Evolutionary conservation across 2,329 filamentous ascomycete genomes (phyloP), one percentile per base, ranked within the genome.

Genomic region (Aphanocladium album): DNA sequence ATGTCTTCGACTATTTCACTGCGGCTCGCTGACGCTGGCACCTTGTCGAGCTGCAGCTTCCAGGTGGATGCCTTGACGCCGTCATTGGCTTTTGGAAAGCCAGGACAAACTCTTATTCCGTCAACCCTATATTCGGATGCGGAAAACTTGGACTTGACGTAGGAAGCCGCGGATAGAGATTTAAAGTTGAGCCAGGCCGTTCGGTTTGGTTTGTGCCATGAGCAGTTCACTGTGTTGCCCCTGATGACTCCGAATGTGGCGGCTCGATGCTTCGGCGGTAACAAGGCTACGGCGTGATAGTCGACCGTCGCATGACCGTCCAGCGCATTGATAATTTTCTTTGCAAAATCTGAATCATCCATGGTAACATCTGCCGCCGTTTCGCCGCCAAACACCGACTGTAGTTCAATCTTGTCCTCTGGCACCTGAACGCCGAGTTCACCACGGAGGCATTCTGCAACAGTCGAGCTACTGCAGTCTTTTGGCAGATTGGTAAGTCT

Each of bases 181-280:
- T 30, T n/a, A 46, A 57, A 61, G 35, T 23, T 50, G 45, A 61
- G 52, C n/a, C 33, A 45, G 19, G 53, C 23, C 4, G 27, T 56
- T n/a, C 59, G 23, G 21, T 21, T 56, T 5, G 59, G 52, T 35
- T 61, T 61, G 37, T 56, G 59, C 59, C 59, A 61, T 27, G 59
- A 61, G 37, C 59, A 61, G 27, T 49, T 43, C 12, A 61, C 46
- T 35, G 47, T 49, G 37, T 43, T 61, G 19, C 46, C 30, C 14
- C 25, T 51, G 4, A 61, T 56, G 16, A 1, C 27, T 16, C 45
- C 30, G 52, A 56, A 57, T 30, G 27, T 27, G 7, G 59, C 53
- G 2, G 46, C 52, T 2, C 59, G 46, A 23, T 50, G n/a, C 19
- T 51, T 33, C 6, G 21, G 8, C 9, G 52, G 59, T 5, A 56